Evolutionary conservation across 192 early-diverging fungal genomes (phyloP).

Genomic region (Backusella tuberculispora): DNA sequence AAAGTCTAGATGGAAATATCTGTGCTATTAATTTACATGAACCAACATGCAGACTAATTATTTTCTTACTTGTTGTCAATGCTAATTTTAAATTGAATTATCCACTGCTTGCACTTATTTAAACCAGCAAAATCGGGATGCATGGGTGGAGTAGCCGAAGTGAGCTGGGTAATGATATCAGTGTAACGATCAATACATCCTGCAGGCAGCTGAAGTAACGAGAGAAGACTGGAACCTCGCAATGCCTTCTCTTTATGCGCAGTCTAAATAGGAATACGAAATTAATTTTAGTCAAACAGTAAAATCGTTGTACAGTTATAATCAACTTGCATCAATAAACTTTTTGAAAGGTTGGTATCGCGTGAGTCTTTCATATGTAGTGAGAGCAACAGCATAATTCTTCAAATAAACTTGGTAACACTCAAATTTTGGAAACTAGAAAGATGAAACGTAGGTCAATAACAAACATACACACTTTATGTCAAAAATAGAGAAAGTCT

Average conservation of each 20-base stretch:
- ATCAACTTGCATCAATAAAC: slow-evolving; percentile 39
- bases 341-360: slow-evolving; percentile 37
- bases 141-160: slow-evolving; percentile 31
- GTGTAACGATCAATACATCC: slow-evolving; percentile 36
- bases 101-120: slow-evolving; percentile 16
- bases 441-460: not conserved
- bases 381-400: slow-evolving; percentile 31
- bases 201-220: slow-evolving; percentile 36
- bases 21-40: slow-evolving; percentile 16
- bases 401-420: slow-evolving; percentile 32
- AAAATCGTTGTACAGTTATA: slow-evolving; percentile 11
- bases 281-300: not conserved
- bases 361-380: slow-evolving; percentile 32
- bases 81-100: slow-evolving; percentile 10
- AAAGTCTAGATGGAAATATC: slow-evolving; percentile 18
- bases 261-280: slow-evolving; percentile 27
- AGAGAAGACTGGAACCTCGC: slow-evolving; percentile 26
- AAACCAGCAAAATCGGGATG: slow-evolving; percentile 43
- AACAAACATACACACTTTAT: not conserved
- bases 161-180: slow-evolving; percentile 24
- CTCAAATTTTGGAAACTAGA: slow-evolving; percentile 27
- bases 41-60: not conserved
- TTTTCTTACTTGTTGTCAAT: slow-evolving; percentile 11
- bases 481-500: not conserved
- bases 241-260: slow-evolving; percentile 32